Evolutionary conservation across 148 eudicot species (phyloP).

Genomic region (Silene uniflora): DNA sequence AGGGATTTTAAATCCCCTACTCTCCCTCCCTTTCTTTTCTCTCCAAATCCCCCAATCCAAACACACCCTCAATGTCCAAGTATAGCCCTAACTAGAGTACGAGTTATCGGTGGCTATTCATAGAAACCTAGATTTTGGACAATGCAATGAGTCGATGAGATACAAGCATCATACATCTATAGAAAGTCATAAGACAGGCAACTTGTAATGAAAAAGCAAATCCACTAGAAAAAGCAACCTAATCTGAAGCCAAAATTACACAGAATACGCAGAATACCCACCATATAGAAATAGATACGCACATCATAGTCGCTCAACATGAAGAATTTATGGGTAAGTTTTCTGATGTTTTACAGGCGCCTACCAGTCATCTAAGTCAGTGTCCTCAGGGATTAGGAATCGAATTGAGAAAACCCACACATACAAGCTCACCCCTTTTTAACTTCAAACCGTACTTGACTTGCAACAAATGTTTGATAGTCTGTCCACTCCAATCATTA

Average conservation of each 20-base stretch:
- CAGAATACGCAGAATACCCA: not conserved
- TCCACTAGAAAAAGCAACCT: no score
- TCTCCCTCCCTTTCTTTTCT: no score
- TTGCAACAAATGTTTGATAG: not conserved
- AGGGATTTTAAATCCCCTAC: no score
- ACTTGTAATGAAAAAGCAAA: not conserved
- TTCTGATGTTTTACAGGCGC: not conserved
- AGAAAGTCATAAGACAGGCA: not conserved
- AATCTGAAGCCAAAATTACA: not conserved
- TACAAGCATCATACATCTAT: no score
- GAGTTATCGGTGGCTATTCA: not conserved
- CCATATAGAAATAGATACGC: not conserved
- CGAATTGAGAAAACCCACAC: no score
- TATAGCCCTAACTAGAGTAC: not conserved
- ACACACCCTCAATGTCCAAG: no score
- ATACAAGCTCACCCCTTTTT: not conserved
- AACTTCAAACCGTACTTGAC: not conserved
- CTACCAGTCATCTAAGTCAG: not conserved
- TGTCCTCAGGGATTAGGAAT: not conserved
- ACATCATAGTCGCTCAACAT: not conserved
- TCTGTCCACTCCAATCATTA: not conserved
- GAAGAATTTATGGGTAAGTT: not conserved
- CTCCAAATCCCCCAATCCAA: no score
- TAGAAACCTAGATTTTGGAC: not conserved
- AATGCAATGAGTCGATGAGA: not conserved